phyloP scores from a whole-genome alignment of 2,329 filamentous ascomycete species.

The Penicillium oxalicum region DNA sequence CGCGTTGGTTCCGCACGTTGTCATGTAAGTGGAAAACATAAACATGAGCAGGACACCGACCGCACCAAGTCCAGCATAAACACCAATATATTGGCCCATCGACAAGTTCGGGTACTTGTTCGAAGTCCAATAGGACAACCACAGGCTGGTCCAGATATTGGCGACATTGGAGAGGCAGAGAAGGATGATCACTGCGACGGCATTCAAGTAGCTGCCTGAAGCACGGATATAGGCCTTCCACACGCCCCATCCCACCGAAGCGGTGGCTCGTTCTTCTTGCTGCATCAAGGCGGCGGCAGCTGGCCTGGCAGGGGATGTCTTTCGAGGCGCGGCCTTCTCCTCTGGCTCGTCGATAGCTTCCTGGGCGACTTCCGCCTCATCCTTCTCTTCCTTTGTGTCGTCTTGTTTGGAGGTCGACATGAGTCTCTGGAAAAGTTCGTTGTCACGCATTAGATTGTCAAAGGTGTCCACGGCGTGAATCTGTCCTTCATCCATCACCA shows the following conservation, averaged over 20 bases:
- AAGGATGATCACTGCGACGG: conserved; percentile 55
- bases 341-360: conserved; percentile 42
- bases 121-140: conserved; percentile 92
- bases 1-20: conserved; percentile 71
- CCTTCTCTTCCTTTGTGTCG: conserved; percentile 41
- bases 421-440: conserved; percentile 70
- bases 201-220: conserved; percentile 61
- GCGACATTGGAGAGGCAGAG: conserved; percentile 70
- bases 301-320: conserved; percentile 8
- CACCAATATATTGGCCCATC: conserved; percentile 63
- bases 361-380: conserved; percentile 43
- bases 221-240: conserved; percentile 72
- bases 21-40: conserved; percentile 69
- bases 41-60: conserved; percentile 72
- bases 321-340: conserved; percentile 15
- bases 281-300: conserved; percentile 40
- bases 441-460: conserved; percentile 73
- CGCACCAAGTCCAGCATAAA: conserved; percentile 65
- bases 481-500: conserved; percentile 83
- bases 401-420: conserved; percentile 69
- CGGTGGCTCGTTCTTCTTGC: conserved; percentile 55
- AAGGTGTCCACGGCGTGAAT: conserved; percentile 86
- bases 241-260: conserved; percentile 72
- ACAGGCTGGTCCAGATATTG: conserved; percentile 82
- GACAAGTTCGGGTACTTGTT: conserved; percentile 61